Evolutionary conservation across 805 yeast genomes (phyloP).

Genomic region (Naumovozyma castellii): DNA sequence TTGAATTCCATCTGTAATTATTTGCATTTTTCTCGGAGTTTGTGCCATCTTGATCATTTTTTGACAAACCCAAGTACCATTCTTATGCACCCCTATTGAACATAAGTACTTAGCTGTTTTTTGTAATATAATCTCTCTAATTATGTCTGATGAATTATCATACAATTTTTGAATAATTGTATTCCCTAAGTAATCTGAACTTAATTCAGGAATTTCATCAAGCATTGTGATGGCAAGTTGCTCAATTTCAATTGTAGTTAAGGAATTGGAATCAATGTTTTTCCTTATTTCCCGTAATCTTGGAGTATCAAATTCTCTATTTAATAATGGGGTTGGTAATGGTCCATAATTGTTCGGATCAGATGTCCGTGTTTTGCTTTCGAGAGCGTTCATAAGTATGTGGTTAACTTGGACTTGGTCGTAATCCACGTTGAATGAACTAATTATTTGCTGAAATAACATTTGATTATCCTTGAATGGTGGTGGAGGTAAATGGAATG

Average conservation of each 20-base stretch:
- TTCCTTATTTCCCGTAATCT: conserved; percentile 80
- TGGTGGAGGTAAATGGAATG: conserved; percentile 30
- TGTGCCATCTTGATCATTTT: conserved; percentile 74
- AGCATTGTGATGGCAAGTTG: conserved; percentile 75
- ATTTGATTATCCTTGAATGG: conserved; percentile 11
- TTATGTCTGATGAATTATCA: conserved; percentile 54
- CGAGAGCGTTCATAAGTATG: conserved; percentile 35
- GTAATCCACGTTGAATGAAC: conserved; percentile 16
- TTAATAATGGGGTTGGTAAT: conserved; percentile 60
- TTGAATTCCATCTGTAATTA: conserved; percentile 60
- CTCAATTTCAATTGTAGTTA: conserved; percentile 60
- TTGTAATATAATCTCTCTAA: conserved; percentile 74
- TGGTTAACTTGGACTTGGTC: conserved; percentile 31
- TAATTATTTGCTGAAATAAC: conserved; percentile 14
- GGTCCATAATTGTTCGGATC: conserved; percentile 52
- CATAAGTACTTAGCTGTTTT: conserved; percentile 71
- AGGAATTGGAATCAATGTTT: conserved; percentile 45
- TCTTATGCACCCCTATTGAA: conserved; percentile 89
- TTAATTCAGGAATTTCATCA: conserved; percentile 79
- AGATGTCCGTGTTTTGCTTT: conserved; percentile 38
- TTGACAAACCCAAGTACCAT: conserved; percentile 99
- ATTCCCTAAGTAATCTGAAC: conserved; percentile 90
- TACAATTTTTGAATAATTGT: conserved; percentile 91
- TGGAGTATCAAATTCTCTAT: conserved; percentile 76
- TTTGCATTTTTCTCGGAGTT: conserved; percentile 50